Evolutionary conservation across 805 yeast genomes (phyloP).

Genomic region (Yamadazyma takamatsuzukensis): DNA sequence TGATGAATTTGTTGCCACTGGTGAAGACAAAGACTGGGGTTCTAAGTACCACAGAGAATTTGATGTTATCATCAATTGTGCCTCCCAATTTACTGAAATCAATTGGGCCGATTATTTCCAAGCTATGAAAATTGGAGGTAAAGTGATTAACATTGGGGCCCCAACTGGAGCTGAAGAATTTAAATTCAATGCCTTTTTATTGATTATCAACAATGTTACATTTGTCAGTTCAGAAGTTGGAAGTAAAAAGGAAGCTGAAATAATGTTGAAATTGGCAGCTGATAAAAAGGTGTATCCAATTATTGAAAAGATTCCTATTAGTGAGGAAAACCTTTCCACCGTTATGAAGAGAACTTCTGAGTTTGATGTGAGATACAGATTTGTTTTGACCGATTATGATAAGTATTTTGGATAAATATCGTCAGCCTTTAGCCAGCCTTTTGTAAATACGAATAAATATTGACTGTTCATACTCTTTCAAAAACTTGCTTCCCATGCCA

Average conservation of each 20-base stretch:
- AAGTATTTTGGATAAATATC: no score
- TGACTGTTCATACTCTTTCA: no score
- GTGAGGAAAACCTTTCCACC: slow-evolving; percentile 24
- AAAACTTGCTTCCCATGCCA: no score
- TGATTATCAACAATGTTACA: slow-evolving; percentile 22
- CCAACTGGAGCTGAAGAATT: slow-evolving; percentile 22
- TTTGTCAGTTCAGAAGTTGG: slow-evolving; percentile 32
- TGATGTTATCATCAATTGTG: slow-evolving; percentile 53
- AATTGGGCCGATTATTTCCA: slow-evolving; percentile 45
- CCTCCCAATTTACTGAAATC: slow-evolving; percentile 48
- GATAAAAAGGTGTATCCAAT: slow-evolving; percentile 31
- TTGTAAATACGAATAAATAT: no score
- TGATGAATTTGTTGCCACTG: slow-evolving; percentile 44
- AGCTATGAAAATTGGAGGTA: slow-evolving; percentile 20
- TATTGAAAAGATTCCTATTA: slow-evolving; percentile 33
- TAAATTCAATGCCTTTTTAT: slow-evolving; percentile 17
- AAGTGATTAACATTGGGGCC: slow-evolving; percentile 23
- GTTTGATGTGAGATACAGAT: slow-evolving; percentile 46
- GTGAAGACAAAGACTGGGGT: slow-evolving; percentile 43
- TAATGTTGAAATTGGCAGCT: slow-evolving; percentile 36
- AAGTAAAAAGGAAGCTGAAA: slow-evolving; percentile 28
- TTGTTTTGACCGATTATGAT: slow-evolving; percentile 55
- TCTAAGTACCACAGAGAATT: slow-evolving; percentile 28
- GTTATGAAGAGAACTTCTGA: slow-evolving; percentile 32
- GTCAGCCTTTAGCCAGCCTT: no score